Conservation (phyloP, 805 yeast genomes). For the Vanderwaltozyma tropicalis region DNA sequence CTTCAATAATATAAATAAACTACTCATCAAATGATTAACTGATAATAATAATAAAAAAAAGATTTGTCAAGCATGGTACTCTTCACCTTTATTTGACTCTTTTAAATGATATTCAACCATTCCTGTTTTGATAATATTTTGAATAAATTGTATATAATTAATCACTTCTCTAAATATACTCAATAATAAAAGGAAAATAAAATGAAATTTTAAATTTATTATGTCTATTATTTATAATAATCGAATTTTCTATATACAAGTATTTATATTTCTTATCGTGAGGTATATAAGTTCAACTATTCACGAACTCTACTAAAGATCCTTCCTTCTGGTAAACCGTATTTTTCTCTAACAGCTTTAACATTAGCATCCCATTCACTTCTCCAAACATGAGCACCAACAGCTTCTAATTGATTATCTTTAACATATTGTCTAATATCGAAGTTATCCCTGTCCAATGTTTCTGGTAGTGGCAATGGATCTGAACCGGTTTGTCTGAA, state of each 20-base stretch:
- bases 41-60: too few relatives aligned
- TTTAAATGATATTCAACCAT: too few relatives aligned
- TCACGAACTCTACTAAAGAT: conserved; percentile 47
- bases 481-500: conserved; percentile 51
- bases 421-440: conserved; percentile 62
- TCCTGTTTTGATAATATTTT: too few relatives aligned
- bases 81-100: too few relatives aligned
- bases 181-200: too few relatives aligned
- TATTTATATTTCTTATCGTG: not conserved
- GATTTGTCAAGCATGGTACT: too few relatives aligned
- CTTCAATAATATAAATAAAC: too few relatives aligned
- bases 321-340: conserved; percentile 65
- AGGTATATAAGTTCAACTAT: too few relatives aligned
- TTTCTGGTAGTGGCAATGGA: conserved; percentile 3
- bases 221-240: not conserved
- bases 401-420: conserved; percentile 48
- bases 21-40: too few relatives aligned
- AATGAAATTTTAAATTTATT: too few relatives aligned
- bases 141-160: too few relatives aligned
- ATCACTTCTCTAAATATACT: too few relatives aligned
- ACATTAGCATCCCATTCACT: conserved; percentile 71
- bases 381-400: conserved; percentile 93
- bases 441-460: conserved; percentile 40
- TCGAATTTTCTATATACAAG: not conserved
- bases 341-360: conserved; percentile 52